Evolutionary conservation across 1,139 yeast species (phyloP), one percentile per base, ranked within the genome.

Genomic region (Zygosaccharomyces sapae): DNA sequence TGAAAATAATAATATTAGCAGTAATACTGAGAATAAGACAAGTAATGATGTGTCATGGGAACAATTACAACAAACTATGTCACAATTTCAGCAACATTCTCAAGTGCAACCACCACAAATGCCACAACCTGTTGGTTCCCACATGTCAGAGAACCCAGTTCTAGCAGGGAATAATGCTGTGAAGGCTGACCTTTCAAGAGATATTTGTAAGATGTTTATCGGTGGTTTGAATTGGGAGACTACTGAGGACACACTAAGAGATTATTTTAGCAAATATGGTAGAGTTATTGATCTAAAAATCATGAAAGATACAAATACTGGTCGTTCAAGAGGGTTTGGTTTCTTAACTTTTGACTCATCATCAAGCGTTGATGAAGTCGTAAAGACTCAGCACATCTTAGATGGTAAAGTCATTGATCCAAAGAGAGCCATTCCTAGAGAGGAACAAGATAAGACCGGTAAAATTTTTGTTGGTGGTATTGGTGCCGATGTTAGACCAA

Each of bases 151-250:
- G 13, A 29, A 18, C 22, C 7, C 34, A 5, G 41, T 25, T 5
- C 29, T 33, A 10, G 33, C 42, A n/a, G 16, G 40, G 8, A 31
- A 30, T 27, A 44, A 44, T 33, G 41, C 52, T 24, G 59, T 62
- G n/a, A 71, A 62, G 48, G 75, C 74, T 12, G 73, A 70, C 49
- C 59, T 71, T 30, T 68, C 71, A 27, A 70, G 83, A 64, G 79
- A 76, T 57, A 77, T 79, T 53, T 96, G 97, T 48, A 92, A 92
- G 65, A 89, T 94, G 97, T 92, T 92, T 65, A 82, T 92, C 66
- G 99, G 99, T 55, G 99, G 99, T 45, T 80, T 92, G 58, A 94
- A 92, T 62, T 92, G 98, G 98, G 98, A 92, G 63, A 92, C 99
- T 25, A 84, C 95, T 6, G 98, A 92, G 62, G 96, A 83, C 50